phyloP scores from a whole-genome alignment of 345 rosid species.

The Atalantia buxifolia region DNA sequence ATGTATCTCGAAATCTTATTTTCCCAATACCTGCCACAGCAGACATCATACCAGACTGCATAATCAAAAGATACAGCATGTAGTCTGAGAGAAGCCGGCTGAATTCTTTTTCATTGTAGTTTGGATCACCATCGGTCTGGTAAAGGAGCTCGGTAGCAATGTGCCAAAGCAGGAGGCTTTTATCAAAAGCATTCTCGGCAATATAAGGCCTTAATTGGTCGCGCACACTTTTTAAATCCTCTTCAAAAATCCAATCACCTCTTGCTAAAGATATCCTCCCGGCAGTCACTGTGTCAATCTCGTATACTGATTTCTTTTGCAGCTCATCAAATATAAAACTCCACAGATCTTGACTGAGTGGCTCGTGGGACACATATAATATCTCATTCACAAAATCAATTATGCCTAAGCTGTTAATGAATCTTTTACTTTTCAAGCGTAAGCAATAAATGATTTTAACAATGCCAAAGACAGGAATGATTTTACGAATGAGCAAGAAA shows the following conservation, averaged over 20 bases:
- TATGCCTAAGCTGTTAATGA: not conserved
- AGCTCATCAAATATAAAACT: not conserved
- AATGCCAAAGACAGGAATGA: not conserved
- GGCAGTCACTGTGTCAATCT: not conserved
- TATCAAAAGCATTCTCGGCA: slow-evolving; percentile 35
- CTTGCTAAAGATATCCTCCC: slow-evolving; percentile 43
- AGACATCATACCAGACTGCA: slow-evolving; percentile 53
- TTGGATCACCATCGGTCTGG: slow-evolving; percentile 5
- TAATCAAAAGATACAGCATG: slow-evolving; percentile 52
- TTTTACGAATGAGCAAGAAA: not conserved
- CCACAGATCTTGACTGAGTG: not conserved
- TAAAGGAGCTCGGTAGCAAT: slow-evolving; percentile 56
- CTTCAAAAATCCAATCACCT: slow-evolving; percentile 53
- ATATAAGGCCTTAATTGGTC: slow-evolving; percentile 34
- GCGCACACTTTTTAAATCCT: not conserved
- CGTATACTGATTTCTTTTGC: not conserved
- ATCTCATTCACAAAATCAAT: not conserved
- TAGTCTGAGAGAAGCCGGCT: slow-evolving; percentile 56
- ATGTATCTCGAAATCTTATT: slow-evolving; percentile 49
- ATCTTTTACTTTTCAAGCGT: not conserved
- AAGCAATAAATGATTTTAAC: not conserved
- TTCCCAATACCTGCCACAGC: slow-evolving; percentile 55
- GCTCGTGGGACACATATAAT: not conserved
- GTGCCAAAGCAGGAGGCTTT: slow-evolving; percentile 55
- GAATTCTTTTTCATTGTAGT: slow-evolving; percentile 1